Percentiles rank a stretch among this genome's conserved stretches.
Evolutionary conservation across 371 early-diverging fungal genomes (phyloP).

Genomic region (Smittium mucronatum): DNA sequence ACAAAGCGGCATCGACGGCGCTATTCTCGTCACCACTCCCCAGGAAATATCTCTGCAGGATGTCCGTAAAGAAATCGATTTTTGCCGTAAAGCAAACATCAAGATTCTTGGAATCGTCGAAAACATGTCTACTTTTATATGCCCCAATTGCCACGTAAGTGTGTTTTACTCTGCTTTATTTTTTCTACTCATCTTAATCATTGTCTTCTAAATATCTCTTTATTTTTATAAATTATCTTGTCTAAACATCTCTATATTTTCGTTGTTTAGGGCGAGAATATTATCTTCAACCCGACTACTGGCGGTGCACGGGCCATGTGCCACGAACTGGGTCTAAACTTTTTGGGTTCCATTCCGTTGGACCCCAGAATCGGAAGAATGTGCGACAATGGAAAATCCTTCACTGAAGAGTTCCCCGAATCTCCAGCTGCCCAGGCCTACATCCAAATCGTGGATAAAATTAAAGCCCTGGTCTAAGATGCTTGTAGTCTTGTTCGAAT

Average conservation of each 20-base stretch:
- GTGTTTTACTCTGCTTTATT: background rate
- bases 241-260: background rate
- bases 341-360: constrained; percentile 79
- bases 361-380: constrained; percentile 81
- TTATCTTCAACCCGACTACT: constrained; percentile 80
- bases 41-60: constrained; percentile 95
- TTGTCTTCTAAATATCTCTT: background rate
- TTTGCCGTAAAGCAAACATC: constrained; percentile 84
- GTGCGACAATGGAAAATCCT: constrained; percentile 76
- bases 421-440: constrained; percentile 76
- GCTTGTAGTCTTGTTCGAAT: too few relatives aligned
- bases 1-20: constrained; percentile 71
- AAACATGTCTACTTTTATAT: constrained; percentile 97
- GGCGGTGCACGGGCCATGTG: constrained; percentile 82
- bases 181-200: constrained; percentile 10
- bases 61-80: constrained; percentile 90
- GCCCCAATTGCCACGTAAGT: constrained; percentile 66
- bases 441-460: constrained; percentile 43
- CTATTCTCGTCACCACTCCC: constrained; percentile 95
- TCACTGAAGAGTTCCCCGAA: constrained; percentile 73
- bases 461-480: constrained; percentile 9
- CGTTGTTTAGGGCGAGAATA: constrained; percentile 42
- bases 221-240: constrained; percentile 13
- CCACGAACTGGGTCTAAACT: constrained; percentile 52
- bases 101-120: constrained; percentile 93